These are phyloP conservation scores for Malus hybrid DNA, from an alignment of 331 rosid species.

Conservation along the genomic window DNA sequence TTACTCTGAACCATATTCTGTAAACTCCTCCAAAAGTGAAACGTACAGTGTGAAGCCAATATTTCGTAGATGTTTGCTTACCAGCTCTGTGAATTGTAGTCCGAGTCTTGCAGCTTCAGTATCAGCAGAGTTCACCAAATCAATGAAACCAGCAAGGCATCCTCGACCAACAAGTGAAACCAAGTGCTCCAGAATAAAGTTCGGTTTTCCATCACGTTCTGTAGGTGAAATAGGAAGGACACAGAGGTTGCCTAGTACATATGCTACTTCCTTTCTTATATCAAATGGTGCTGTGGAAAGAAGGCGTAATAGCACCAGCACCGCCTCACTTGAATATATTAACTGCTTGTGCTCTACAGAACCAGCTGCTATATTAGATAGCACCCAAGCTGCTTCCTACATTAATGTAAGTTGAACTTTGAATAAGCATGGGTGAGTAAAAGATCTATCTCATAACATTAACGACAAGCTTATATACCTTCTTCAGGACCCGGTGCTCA, in stretches of 20 bases:
- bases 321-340: slow-evolving; percentile 57
- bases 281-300: slow-evolving; percentile 78
- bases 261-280: slow-evolving; percentile 84
- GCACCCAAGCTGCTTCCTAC: slow-evolving; percentile 96
- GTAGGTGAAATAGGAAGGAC: slow-evolving; percentile 58
- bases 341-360: slow-evolving; percentile 74
- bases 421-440: not conserved
- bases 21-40: not conserved
- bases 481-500: slow-evolving; percentile 83
- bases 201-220: slow-evolving; percentile 58
- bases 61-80: slow-evolving; percentile 22
- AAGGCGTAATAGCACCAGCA: slow-evolving; percentile 57
- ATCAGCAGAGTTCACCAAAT: slow-evolving; percentile 79
- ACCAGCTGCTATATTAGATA: slow-evolving; percentile 87
- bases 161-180: slow-evolving; percentile 69
- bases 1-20: not conserved
- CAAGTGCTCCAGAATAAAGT: slow-evolving; percentile 61
- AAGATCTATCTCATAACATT: slow-evolving; percentile 2
- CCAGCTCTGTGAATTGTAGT: slow-evolving; percentile 86
- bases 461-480: slow-evolving; percentile 39
- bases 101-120: slow-evolving; percentile 91
- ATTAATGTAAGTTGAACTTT: slow-evolving; percentile 10
- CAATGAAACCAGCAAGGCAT: slow-evolving; percentile 77
- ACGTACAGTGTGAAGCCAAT: not conserved
- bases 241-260: slow-evolving; percentile 88